Base-by-base conservation (phyloP, 257 asterid species). In the Salvia splendens region DNA sequence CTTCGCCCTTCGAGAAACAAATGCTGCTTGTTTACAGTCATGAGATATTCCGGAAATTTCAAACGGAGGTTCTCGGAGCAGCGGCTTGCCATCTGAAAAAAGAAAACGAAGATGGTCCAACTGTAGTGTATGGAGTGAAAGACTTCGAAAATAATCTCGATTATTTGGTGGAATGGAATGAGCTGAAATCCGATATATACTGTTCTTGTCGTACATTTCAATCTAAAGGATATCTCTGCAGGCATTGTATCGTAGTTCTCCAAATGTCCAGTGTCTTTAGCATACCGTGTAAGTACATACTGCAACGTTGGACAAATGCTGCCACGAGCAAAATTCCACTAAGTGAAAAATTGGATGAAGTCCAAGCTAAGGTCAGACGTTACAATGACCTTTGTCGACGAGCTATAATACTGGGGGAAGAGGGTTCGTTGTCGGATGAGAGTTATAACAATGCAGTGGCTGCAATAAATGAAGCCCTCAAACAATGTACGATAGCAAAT, bases 241-340 rank as follows among this genome's bases (percentile, higher is more conserved):
- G 97, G 69, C 98, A 92, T 73, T 87, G 93, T 46, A 82, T 92
- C 48, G 93, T 92, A 73, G 95, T 92, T 69, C 97, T 92, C 75
- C 98, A 92, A 85, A 92, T 92, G 98, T 87, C 95, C n/a, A 97
- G 98, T 42, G 85, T 92, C 63, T 92, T 86, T 72, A 88, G 74
- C 58, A 78, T 89, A 56, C 98, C 98, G 10, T 78, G 75, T 60
- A 87, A 78, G 72, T 92, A 87, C 74, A 78, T 87, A 73, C 77
- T 87, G 78, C 91, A 92, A 77, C 73, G 98, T 69, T 92, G 98
- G 98, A 89, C 96, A 43, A 92, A 92, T 83, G 91, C 83, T 68
- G 97, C 98, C 70, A 82, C 81, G 14, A 89, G 95, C 73, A 85
- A 75, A 83, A 81, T 69, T 30, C 77, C 89, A 45, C 80, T 89